Evolutionary conservation across 208 protist species (phyloP), one percentile per base, ranked within the genome.

Genomic region (Willaertia magna): DNA sequence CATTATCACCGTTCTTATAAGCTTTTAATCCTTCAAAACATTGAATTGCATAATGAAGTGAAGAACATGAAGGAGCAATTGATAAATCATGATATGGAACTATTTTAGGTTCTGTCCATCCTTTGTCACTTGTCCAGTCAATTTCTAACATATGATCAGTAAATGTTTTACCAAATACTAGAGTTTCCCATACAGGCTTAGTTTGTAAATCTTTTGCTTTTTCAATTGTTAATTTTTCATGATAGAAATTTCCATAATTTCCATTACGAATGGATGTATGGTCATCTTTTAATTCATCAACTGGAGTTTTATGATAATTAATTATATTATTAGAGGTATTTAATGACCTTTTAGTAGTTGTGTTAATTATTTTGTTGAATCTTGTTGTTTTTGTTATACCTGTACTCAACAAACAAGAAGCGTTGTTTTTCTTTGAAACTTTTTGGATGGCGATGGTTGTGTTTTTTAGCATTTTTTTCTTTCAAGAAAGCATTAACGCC

Each of bases 21-120:
- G 97, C 97, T 91, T 99, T 99, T 91, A 99, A 93, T 47, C 98
- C 98, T 89, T 99, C 97, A 87, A 98, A 99, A 92, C 95, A 98
- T 89, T 91, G 86, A 26, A 91, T 46, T 22, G 88, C 94, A 87
- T 97, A 97, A 85, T 97, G 95, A 14, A 97, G 87, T 20, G 89
- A 86, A 16, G 84, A 86, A 14, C 87, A 81, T 34, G 91, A 88
- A 26, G 94, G 94, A 67, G 90, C 82, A 26, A 97, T 40, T 34
- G 52, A 85, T 30, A 97, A 74, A 61, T 93, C 88, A 51, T 90
- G 88, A 67, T 84, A 84, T 42, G 79, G 79, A 67, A 86, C 84
- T 84, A 97, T 97, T 14, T 40, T 30, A 40, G 94, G 94, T 20
- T 49, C 85, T 4, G 40, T 76, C 93, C 94, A 97, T 30, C 94